Percentiles rank a stretch among this genome's conserved stretches.
Evolutionary conservation across 1,139 yeast species (phyloP).

Genomic region (Blastobotrys raffinosifermentans): DNA sequence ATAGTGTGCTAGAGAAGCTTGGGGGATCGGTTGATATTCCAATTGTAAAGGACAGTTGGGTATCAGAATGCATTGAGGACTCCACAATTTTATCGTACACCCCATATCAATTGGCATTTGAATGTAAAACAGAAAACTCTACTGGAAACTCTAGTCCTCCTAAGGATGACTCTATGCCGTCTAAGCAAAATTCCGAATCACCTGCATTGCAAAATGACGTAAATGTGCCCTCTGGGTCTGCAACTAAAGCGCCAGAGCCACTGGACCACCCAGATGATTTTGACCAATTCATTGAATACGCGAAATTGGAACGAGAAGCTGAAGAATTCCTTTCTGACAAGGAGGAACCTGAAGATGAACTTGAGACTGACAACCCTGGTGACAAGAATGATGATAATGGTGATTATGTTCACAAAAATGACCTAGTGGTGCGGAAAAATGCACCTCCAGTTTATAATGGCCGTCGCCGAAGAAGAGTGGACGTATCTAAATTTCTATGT

Average conservation of each 20-base stretch:
- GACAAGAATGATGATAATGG: constrained; percentile 5
- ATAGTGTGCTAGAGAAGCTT: constrained; percentile 1
- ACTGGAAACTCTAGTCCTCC: too few species aligned
- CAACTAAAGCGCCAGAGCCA: background rate
- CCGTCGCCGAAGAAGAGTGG: constrained; percentile 5
- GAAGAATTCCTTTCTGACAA: constrained; percentile 10
- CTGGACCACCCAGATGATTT: constrained; percentile 3
- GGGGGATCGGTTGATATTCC: background rate
- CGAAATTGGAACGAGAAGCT: constrained; percentile 8
- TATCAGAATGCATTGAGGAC: background rate
- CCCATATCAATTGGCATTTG: background rate
- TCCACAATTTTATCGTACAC: background rate
- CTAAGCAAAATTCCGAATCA: background rate
- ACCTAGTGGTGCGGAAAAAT: constrained; percentile 5
- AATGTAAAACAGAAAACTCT: background rate
- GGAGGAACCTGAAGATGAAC: constrained; percentile 6
- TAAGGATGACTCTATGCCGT: too few species aligned
- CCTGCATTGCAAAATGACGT: background rate
- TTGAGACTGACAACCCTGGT: background rate
- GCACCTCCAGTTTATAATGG: too few species aligned
- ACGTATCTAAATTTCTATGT: constrained; percentile 9
- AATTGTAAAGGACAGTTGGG: constrained; percentile 1
- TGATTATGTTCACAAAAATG: too few species aligned
- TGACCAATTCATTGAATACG: constrained; percentile 9
- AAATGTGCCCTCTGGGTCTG: background rate